Conservation (phyloP, 2,329 filamentous ascomycete species). For the Xylariaceae sp. region DNA sequence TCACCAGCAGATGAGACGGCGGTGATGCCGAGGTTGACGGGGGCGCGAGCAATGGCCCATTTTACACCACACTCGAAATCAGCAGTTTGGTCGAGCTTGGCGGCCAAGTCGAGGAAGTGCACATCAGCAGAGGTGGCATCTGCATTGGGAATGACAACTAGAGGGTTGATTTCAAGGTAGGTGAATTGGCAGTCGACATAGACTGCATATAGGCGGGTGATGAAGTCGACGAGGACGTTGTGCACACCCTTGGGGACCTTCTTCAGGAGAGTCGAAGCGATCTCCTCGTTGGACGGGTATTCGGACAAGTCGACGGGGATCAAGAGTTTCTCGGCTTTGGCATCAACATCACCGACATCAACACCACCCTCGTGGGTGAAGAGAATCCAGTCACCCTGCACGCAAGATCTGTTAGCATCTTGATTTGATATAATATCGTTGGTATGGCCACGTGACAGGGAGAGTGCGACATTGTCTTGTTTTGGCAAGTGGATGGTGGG, state of each 20-base stretch:
- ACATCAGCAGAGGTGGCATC: conserved; percentile 89
- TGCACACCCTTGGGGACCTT: conserved; percentile 94
- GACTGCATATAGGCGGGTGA: conserved; percentile 94
- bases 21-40: conserved; percentile 81
- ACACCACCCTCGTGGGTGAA: conserved; percentile 99
- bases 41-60: conserved; percentile 94
- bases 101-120: conserved; percentile 96
- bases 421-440: conserved; percentile 16
- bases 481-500: conserved; percentile 18
- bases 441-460: conserved; percentile 1
- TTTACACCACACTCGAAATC: conserved; percentile 99
- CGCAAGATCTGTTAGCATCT: conserved; percentile 17
- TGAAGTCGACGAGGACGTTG: conserved; percentile 99
- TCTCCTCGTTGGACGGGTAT: conserved; percentile 94
- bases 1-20: conserved; percentile 58
- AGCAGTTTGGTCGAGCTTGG: conserved; percentile 97
- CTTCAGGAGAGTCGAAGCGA: conserved; percentile 78
- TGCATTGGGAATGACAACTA: conserved; percentile 94
- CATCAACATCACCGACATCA: conserved; percentile 98
- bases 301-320: conserved; percentile 92
- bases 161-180: conserved; percentile 99
- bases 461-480: too few relatives aligned
- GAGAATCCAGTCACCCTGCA: conserved; percentile 96
- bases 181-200: conserved; percentile 99
- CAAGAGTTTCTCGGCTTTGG: conserved; percentile 97